Conservation (phyloP, 108 stramenopile genomes). For the Aurantiochytrium sp. region DNA sequence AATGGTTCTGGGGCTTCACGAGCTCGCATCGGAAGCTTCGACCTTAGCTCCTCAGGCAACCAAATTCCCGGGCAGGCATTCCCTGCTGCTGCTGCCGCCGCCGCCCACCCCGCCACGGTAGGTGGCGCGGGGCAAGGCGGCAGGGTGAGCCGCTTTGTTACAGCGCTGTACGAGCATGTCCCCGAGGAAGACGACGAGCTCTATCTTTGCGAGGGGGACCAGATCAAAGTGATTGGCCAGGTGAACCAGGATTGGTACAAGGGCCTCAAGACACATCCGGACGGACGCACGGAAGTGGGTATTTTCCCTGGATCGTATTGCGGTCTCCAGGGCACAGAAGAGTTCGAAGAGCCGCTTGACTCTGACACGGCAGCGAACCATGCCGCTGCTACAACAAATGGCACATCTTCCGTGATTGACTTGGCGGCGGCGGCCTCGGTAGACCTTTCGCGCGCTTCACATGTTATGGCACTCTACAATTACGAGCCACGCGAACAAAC, state of each 20-base stretch:
- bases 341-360: neutral
- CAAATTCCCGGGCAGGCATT: neutral
- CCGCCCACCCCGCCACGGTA: neutral
- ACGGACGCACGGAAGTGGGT: neutral
- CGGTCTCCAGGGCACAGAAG: neutral
- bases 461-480: neutral
- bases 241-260: neutral
- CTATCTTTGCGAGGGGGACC: neutral
- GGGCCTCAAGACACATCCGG: neutral
- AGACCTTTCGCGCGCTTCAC: neutral
- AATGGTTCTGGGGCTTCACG: neutral
- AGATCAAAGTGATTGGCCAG: neutral
- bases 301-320: neutral
- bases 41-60: neutral
- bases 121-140: too few relatives aligned
- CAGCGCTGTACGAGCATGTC: neutral
- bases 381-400: neutral
- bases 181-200: constrained; percentile 1
- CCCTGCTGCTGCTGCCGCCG: neutral
- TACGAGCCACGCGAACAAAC: neutral
- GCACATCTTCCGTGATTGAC: too few relatives aligned
- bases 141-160: neutral
- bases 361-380: neutral
- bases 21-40: neutral
- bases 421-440: neutral